phyloP scores from a whole-genome alignment of 2,329 filamentous ascomycete genomes.

The Thielaviopsis ethacetica region DNA sequence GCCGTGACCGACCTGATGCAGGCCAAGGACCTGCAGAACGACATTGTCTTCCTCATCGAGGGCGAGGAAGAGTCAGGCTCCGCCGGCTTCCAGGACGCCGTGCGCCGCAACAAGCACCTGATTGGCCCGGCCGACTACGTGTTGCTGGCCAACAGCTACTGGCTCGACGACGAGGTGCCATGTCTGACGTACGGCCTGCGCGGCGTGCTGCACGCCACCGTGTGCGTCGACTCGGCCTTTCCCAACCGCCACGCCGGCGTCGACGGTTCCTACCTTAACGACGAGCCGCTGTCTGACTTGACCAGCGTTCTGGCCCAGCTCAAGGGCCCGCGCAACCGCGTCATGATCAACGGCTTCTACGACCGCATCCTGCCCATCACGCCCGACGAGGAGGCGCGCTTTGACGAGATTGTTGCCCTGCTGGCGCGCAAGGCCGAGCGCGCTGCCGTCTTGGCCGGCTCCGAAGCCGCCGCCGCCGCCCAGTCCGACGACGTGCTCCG shows the following conservation, averaged over 20 bases:
- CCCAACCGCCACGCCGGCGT: slow-evolving; percentile 92
- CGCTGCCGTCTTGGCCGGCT: background rate
- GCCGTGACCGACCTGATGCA: slow-evolving; percentile 80
- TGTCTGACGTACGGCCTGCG: slow-evolving; percentile 89
- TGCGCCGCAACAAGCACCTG: slow-evolving; percentile 61
- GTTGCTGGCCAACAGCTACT: slow-evolving; percentile 91
- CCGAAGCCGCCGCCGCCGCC: background rate
- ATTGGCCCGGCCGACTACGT: slow-evolving; percentile 93
- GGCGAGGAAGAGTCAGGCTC: slow-evolving; percentile 94
- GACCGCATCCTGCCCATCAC: slow-evolving; percentile 65
- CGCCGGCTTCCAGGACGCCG: slow-evolving; percentile 71
- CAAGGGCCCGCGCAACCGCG: slow-evolving; percentile 62
- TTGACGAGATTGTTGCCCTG: slow-evolving; percentile 67
- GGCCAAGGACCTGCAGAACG: slow-evolving; percentile 67
- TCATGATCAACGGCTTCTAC: slow-evolving; percentile 80
- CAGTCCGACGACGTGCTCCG: slow-evolving; percentile 35
- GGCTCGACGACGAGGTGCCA: slow-evolving; percentile 89
- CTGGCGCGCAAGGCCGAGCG: slow-evolving; percentile 40
- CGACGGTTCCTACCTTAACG: slow-evolving; percentile 79
- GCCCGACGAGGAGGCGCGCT: slow-evolving; percentile 59
- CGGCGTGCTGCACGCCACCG: slow-evolving; percentile 82
- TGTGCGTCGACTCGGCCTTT: slow-evolving; percentile 70
- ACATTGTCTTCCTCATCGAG: slow-evolving; percentile 88
- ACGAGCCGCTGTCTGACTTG: slow-evolving; percentile 84
- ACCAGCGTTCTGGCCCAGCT: slow-evolving; percentile 68